A percentile compares a stretch with the other conserved stretches of the same genome.
These are phyloP conservation scores for Mucor lusitanicus DNA, from an alignment of 371 early-diverging fungal genomes.

Conservation along the genomic window DNA sequence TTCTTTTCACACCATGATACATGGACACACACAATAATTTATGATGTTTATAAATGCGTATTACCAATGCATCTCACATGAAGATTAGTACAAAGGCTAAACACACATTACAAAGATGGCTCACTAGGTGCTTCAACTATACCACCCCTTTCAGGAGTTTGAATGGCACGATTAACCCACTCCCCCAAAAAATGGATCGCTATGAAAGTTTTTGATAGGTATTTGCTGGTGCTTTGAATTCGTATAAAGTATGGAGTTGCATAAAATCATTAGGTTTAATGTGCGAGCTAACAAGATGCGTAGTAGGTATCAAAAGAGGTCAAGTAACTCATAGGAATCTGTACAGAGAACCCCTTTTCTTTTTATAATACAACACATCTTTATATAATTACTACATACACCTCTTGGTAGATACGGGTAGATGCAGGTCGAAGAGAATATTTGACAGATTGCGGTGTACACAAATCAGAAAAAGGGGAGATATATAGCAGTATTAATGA, in stretches of 20 bases:
- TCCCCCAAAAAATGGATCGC: not conserved
- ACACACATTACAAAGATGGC: not conserved
- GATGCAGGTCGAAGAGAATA: no score
- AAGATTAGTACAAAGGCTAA: not conserved
- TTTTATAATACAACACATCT: no score
- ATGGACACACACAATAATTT: not conserved
- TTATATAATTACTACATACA: no score
- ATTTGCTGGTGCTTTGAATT: not conserved
- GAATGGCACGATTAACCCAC: not conserved
- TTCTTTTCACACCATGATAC: not conserved
- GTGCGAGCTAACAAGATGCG: no score
- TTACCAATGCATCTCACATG: not conserved
- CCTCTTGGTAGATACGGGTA: no score
- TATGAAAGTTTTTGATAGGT: not conserved
- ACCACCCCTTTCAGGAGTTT: not conserved
- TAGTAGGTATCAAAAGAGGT: no score
- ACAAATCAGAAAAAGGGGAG: no score
- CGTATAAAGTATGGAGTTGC: not conserved
- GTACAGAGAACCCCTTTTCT: no score
- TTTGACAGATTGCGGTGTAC: no score
- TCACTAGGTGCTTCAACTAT: no score
- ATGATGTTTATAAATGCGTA: not conserved
- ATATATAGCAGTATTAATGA: no score
- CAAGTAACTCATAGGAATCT: no score
- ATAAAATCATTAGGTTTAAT: not conserved